Conservation (phyloP, 345 rosid genomes). For the Lepidium africanum region DNA sequence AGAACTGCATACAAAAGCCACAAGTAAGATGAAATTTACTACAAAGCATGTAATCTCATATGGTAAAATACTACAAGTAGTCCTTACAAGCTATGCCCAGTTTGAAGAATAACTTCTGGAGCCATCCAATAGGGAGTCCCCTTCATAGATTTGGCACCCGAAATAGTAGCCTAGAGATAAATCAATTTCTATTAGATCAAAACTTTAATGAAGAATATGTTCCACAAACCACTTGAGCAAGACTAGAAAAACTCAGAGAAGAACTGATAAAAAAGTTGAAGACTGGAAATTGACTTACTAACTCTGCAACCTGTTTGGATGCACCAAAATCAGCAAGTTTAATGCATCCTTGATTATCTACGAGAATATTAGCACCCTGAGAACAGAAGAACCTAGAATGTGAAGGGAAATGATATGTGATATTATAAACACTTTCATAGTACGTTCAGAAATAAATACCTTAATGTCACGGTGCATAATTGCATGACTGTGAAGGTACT, state of each 20-base stretch:
- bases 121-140: conserved; percentile 99
- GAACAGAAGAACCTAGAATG: conserved; percentile 2
- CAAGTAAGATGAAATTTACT: too few species aligned
- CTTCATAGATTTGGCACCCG: conserved; percentile 95
- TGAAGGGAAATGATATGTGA: not conserved
- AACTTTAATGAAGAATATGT: not conserved
- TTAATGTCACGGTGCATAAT: conserved; percentile 93
- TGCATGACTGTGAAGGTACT: conserved; percentile 76
- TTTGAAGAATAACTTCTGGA: conserved; percentile 94
- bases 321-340: conserved; percentile 98
- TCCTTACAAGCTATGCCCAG: conserved; percentile 86
- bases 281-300: conserved; percentile 36
- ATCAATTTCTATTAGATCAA: conserved; percentile 18
- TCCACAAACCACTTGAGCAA: not conserved
- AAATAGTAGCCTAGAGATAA: conserved; percentile 55
- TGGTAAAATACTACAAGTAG: not conserved
- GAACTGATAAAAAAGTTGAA: not conserved
- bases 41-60: not conserved
- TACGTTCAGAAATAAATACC: conserved; percentile 27
- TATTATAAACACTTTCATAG: not conserved
- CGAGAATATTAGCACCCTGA: conserved; percentile 92
- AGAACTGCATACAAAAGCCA: conserved; percentile 39
- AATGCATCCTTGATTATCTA: conserved; percentile 84
- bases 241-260: not conserved
- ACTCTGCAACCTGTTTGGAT: conserved; percentile 84